Percentiles rank a stretch among this genome's conserved stretches.
Conservation (phyloP, 805 yeast species). For the Candida methanosorbosa region DNA sequence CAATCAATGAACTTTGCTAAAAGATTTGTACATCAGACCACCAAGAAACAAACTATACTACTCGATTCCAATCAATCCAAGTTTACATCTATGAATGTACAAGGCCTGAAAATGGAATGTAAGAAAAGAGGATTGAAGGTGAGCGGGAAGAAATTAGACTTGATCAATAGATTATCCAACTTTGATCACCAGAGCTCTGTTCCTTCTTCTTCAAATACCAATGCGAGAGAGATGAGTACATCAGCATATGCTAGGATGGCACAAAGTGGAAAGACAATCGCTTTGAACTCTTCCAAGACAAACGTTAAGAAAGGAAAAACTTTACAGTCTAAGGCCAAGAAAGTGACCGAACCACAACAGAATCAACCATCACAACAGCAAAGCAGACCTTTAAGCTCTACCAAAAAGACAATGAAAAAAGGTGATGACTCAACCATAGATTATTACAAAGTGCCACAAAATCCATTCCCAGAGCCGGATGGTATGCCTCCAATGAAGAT, state of each 20-base stretch:
- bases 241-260: neutral
- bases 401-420: constrained; percentile 29
- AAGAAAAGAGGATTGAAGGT: constrained; percentile 50
- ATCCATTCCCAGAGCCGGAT: constrained; percentile 14
- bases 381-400: constrained; percentile 13
- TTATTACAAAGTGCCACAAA: constrained; percentile 39
- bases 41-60: constrained; percentile 22
- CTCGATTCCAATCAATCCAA: constrained; percentile 16
- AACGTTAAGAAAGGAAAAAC: neutral
- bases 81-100: constrained; percentile 37
- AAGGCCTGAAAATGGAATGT: constrained; percentile 50
- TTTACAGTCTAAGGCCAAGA: neutral
- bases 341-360: neutral
- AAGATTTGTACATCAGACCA: constrained; percentile 26
- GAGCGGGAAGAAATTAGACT: constrained; percentile 52
- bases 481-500: constrained; percentile 16
- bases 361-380: constrained; percentile 1
- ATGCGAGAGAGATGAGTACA: neutral
- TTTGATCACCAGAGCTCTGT: neutral
- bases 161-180: constrained; percentile 29
- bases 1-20: constrained; percentile 4
- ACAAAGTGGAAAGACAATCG: neutral
- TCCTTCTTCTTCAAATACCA: neutral
- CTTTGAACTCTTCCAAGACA: neutral
- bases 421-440: constrained; percentile 54